Evolutionary conservation across 2,329 filamentous ascomycete species (phyloP).

Genomic region (Curvularia eragrostidis): DNA sequence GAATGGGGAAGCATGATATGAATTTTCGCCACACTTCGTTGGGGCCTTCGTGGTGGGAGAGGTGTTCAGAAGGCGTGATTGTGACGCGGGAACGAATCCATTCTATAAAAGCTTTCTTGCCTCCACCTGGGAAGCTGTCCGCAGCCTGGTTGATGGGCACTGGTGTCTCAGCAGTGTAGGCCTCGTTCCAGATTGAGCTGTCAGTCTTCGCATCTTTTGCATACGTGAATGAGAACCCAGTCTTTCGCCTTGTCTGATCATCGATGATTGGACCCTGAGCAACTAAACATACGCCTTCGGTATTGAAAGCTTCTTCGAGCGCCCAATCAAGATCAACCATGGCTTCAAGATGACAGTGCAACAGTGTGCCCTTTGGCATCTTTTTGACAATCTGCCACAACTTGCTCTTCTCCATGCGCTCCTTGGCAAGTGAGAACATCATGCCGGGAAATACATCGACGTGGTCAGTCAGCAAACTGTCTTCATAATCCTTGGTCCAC

Average conservation of each 20-base stretch:
- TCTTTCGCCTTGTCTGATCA: conserved; percentile 60
- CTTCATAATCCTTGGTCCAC: conserved; percentile 78
- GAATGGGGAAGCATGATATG: conserved; percentile 72
- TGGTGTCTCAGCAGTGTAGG: conserved; percentile 66
- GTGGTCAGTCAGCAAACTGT: conserved; percentile 68
- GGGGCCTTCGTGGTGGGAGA: conserved; percentile 81
- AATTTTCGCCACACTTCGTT: conserved; percentile 89
- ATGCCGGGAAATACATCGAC: conserved; percentile 82
- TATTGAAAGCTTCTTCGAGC: conserved; percentile 72
- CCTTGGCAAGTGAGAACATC: conserved; percentile 89
- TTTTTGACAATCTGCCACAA: conserved; percentile 83
- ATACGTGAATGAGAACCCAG: conserved; percentile 65
- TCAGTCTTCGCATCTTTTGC: conserved; percentile 51
- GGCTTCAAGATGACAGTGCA: conserved; percentile 89
- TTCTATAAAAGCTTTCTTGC: conserved; percentile 71
- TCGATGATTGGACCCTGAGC: conserved; percentile 65
- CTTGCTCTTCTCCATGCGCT: conserved; percentile 82
- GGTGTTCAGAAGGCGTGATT: conserved; percentile 73
- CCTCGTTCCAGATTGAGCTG: conserved; percentile 68
- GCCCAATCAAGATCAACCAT: conserved; percentile 89
- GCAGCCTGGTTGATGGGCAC: conserved; percentile 69
- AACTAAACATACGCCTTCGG: conserved; percentile 75
- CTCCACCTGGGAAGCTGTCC: conserved; percentile 75
- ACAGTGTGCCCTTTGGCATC: conserved; percentile 87
- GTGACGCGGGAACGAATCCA: conserved; percentile 79